phyloP scores from a whole-genome alignment of 345 rosid species.

The Brassica rapa region DNA sequence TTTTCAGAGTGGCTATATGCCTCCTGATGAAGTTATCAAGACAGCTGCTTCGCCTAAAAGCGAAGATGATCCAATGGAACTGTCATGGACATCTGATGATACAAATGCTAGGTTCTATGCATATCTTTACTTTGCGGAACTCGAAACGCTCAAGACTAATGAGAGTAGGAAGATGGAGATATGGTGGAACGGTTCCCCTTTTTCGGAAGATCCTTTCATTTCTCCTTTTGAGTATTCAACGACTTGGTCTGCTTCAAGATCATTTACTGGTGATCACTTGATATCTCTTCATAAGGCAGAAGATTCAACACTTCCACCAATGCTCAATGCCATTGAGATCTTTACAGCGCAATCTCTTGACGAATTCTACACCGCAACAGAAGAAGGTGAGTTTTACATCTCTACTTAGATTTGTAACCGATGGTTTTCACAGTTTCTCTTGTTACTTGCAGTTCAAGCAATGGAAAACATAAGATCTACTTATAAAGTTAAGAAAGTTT shows the following conservation, averaged over 20 bases:
- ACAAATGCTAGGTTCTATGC: conserved; percentile 33
- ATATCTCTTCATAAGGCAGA: conserved; percentile 36
- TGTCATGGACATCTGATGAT: conserved; percentile 36
- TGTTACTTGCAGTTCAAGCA: conserved; percentile 38
- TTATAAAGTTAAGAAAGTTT: conserved; percentile 42
- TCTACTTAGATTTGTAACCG: neutral
- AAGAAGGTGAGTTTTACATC: conserved; percentile 31
- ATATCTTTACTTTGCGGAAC: conserved; percentile 42
- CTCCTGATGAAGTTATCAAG: conserved; percentile 45
- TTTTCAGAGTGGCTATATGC: conserved; percentile 37
- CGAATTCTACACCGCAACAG: conserved; percentile 24
- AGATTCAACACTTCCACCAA: conserved; percentile 41
- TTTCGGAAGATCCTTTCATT: conserved; percentile 23
- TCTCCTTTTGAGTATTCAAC: conserved; percentile 35
- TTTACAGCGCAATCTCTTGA: conserved; percentile 16
- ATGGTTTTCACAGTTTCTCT: neutral
- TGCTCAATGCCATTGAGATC: conserved; percentile 46
- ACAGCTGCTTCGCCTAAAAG: conserved; percentile 40
- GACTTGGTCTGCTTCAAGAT: conserved; percentile 38
- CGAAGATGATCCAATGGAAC: conserved; percentile 17
- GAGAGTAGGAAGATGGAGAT: conserved; percentile 44
- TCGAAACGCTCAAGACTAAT: conserved; percentile 10
- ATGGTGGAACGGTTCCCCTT: conserved; percentile 45
- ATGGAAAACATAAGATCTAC: conserved; percentile 34
- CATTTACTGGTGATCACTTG: conserved; percentile 43